phyloP scores from a whole-genome alignment of 1,139 yeast genomes.

The Taphrina pruni region DNA sequence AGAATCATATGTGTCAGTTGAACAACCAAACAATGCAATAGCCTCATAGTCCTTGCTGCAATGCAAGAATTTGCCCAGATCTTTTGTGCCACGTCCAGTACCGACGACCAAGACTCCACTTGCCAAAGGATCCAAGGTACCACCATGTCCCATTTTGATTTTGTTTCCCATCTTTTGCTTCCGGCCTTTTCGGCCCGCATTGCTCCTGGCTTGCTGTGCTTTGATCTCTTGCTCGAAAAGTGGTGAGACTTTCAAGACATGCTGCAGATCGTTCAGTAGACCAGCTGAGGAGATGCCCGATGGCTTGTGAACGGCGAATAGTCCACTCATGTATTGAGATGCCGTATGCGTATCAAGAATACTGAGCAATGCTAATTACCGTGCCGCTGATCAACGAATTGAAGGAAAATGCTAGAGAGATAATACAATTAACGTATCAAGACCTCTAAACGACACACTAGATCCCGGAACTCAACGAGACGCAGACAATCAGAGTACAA shows the following conservation, averaged over 20 bases:
- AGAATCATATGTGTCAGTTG: constrained; percentile 92
- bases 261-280: constrained; percentile 31
- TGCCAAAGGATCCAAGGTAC: constrained; percentile 94
- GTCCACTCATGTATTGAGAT: constrained; percentile 26
- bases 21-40: constrained; percentile 81
- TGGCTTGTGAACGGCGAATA: constrained; percentile 39
- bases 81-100: constrained; percentile 86
- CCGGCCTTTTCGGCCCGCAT: constrained; percentile 37
- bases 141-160: constrained; percentile 93
- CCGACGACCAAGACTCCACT: constrained; percentile 92
- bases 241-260: constrained; percentile 28
- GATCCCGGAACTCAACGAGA: no score
- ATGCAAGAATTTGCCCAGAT: constrained; percentile 71
- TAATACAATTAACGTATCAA: no score
- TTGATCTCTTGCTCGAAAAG: constrained; percentile 27
- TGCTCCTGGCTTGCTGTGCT: constrained; percentile 34
- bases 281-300: constrained; percentile 38
- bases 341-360: no score
- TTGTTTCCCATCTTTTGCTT: constrained; percentile 18
- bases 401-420: no score
- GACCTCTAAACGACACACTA: no score
- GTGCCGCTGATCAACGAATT: no score
- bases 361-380: no score
- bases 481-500: no score
- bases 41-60: constrained; percentile 75